A percentile compares a stretch with the other conserved stretches of the same genome.
Conservation (phyloP, 2,329 filamentous ascomycete genomes). For the Penicillium italicum region DNA sequence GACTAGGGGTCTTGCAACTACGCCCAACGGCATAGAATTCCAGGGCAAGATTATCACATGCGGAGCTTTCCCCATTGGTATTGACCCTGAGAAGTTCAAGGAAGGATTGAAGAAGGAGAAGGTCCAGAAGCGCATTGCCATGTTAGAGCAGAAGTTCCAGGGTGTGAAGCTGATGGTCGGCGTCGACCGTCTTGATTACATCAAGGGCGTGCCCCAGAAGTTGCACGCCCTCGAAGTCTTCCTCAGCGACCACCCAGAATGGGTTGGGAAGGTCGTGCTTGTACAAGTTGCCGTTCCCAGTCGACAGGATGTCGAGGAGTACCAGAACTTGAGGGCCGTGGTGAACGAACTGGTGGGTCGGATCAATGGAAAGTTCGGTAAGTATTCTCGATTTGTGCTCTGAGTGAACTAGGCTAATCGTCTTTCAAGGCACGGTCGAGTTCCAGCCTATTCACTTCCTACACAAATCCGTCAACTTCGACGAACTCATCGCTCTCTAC, state of each 20-base stretch:
- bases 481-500: conserved; percentile 91
- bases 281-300: conserved; percentile 95
- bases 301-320: conserved; percentile 93
- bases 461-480: conserved; percentile 91
- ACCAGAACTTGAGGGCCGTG: conserved; percentile 90
- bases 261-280: conserved; percentile 95
- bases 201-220: conserved; percentile 98
- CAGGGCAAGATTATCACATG: conserved; percentile 84
- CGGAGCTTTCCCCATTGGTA: conserved; percentile 94
- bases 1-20: conserved; percentile 57
- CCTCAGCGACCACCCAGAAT: conserved; percentile 92
- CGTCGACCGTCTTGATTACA: conserved; percentile 95
- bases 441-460: conserved; percentile 99
- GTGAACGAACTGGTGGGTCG: conserved; percentile 95
- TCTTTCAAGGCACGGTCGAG: conserved; percentile 71
- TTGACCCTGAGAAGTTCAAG: conserved; percentile 94
- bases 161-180: conserved; percentile 96
- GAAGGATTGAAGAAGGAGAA: conserved; percentile 81
- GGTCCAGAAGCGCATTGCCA: conserved; percentile 81
- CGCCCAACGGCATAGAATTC: conserved; percentile 89
- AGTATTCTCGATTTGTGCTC: conserved; percentile 15
- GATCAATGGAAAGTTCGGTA: conserved; percentile 91
- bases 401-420: conserved; percentile 11
- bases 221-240: conserved; percentile 95
- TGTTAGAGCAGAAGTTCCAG: conserved; percentile 84